Base-by-base conservation (phyloP, 768 basidiomycete genomes). In the Melanogaster broomeanus region DNA sequence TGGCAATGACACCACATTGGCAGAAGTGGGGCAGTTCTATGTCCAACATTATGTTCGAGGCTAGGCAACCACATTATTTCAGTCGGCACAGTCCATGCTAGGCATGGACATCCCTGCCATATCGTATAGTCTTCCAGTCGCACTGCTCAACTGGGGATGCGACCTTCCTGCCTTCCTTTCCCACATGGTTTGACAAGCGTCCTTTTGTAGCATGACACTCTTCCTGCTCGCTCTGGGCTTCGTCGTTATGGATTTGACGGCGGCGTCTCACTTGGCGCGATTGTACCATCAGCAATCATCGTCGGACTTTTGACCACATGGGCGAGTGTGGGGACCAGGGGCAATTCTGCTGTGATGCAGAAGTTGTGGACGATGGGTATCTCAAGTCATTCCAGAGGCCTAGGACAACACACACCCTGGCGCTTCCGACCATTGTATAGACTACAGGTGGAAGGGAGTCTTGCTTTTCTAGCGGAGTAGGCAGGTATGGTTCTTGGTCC, bases 111-210 rank as follows among this genome's bases (percentile, higher is more conserved):
- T 66, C 1, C 67, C 80, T 10, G 77, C 79, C 6, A 67, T 80
- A 16, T 53, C 80, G 55, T 78, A 78, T 53, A 75, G 76, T 51
- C 56, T 82, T 22, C 79, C 80, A 1, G 79, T 78, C 48, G 77
- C 78, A 6, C 57, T 80, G 22, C 65, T 81, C 28, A 75, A 80
- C 67, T 81, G 79, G 79, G 74, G 72, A 79, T 80, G 58, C 59
- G 78, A 72, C 8, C 12, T 18, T 11, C 18, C 16, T 39, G 6
- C 19, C 30, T 27, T 38, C 28, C 22, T 4, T 13, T 10, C 12
- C 7, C 12, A 38, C 27, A 6, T 19, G 19, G 18, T 28, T 21
- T 16, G 22, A 31, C 24, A 25, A 42, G 37, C 15, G 10, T 35
- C 35, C 4, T 19, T 33, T 12, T 30, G 24, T 33, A 55, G 53